Evolutionary conservation across 768 basidiomycete species (phyloP).

Genomic region (Leccinum obscurum): DNA sequence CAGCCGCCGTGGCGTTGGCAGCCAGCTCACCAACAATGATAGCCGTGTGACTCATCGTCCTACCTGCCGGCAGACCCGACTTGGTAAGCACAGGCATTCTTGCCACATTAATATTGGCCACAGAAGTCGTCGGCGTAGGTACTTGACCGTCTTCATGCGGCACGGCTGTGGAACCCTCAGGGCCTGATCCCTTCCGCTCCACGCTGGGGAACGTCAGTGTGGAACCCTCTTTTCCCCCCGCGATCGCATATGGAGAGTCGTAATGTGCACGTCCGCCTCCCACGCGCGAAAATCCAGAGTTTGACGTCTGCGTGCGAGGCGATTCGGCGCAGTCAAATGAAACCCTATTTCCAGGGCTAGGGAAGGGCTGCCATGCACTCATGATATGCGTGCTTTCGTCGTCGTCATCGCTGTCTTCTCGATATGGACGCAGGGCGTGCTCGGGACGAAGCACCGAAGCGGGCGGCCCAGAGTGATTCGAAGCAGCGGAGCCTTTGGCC

Average conservation of each 20-base stretch:
- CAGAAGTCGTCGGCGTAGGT: conserved; percentile 52
- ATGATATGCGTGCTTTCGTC: conserved; percentile 82
- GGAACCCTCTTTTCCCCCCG: conserved; percentile 47
- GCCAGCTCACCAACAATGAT: conserved; percentile 67
- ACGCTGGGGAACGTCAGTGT: conserved; percentile 69
- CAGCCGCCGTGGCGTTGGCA: conserved; percentile 24
- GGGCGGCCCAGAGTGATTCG: conserved; percentile 51
- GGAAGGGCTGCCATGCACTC: conserved; percentile 89
- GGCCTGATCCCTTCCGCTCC: conserved; percentile 40
- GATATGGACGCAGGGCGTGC: conserved; percentile 72
- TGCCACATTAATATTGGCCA: conserved; percentile 40
- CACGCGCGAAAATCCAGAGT: conserved; percentile 80
- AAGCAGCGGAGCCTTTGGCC: conserved; percentile 30
- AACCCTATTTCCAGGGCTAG: conserved; percentile 35
- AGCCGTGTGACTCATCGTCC: conserved; percentile 82
- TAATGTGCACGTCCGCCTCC: conserved; percentile 87
- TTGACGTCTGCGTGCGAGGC: conserved; percentile 30
- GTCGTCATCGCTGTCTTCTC: conserved; percentile 72
- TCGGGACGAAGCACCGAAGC: conserved; percentile 78
- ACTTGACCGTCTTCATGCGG: conserved; percentile 40
- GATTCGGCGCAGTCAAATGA: conserved; percentile 30
- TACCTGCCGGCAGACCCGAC: conserved; percentile 52
- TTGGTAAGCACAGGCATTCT: conserved; percentile 38
- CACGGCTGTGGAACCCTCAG: conserved; percentile 25
- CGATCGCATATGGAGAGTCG: conserved; percentile 81